Evolutionary conservation across 73 alveolate genomes (phyloP).

Genomic region (Diophrys sp.): DNA sequence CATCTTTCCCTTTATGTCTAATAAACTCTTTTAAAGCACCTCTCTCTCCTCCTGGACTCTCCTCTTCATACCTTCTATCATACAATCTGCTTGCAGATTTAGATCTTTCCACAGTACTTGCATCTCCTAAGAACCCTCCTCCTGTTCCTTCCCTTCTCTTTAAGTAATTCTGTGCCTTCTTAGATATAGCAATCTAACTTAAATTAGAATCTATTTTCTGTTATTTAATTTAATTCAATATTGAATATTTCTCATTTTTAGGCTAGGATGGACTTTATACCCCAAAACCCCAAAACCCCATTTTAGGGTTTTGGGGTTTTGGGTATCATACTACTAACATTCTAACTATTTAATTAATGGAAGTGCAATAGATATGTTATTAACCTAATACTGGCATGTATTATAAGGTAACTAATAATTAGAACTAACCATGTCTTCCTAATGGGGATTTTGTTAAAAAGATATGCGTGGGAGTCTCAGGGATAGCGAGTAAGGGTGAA

Average conservation of each 20-base stretch:
- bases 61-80: background rate
- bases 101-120: background rate
- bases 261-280: too few species aligned
- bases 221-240: too few species aligned
- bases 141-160: slow-evolving; percentile 26
- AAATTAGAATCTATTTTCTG: background rate
- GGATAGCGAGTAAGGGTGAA: background rate
- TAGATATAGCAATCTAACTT: background rate
- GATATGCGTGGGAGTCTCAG: background rate
- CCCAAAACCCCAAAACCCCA: too few species aligned
- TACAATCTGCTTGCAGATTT: background rate
- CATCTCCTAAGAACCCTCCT: slow-evolving; percentile 19
- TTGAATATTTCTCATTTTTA: background rate
- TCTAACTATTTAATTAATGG: too few species aligned
- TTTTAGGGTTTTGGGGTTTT: too few species aligned
- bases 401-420: too few species aligned
- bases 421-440: too few species aligned
- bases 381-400: too few species aligned
- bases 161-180: slow-evolving; percentile 1
- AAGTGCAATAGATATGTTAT: too few species aligned
- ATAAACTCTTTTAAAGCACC: background rate
- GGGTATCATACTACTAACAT: too few species aligned
- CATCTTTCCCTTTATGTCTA: background rate
- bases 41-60: background rate
- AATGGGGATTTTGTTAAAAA: too few species aligned